phyloP scores from a whole-genome alignment of 495 filamentous ascomycete species.

The Trypethelium eluteriae region DNA sequence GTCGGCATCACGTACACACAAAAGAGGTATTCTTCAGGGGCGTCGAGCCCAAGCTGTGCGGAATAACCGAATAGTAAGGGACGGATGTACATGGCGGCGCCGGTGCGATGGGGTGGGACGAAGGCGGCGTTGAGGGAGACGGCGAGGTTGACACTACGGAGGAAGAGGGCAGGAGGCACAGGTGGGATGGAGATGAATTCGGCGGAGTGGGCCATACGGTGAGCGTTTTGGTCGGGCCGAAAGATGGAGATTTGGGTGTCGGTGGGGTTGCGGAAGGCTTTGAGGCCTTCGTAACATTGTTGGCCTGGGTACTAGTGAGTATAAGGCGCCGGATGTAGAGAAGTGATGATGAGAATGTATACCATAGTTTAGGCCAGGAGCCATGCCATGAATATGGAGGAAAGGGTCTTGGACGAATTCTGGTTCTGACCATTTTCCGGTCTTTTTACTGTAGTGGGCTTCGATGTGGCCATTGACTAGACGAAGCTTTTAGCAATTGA shows the following conservation, averaged over 20 bases:
- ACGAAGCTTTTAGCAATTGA: not conserved
- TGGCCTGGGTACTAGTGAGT: conserved; percentile 20
- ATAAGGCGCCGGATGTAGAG: not conserved
- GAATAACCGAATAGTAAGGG: conserved; percentile 39
- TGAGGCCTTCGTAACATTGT: conserved; percentile 35
- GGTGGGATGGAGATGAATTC: conserved; percentile 37
- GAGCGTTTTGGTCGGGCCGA: conserved; percentile 35
- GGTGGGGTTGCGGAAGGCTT: conserved; percentile 35
- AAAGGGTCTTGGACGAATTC: conserved; percentile 40
- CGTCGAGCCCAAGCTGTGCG: conserved; percentile 32
- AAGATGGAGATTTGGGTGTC: conserved; percentile 38
- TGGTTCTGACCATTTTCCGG: conserved; percentile 37
- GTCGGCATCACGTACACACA: conserved; percentile 39
- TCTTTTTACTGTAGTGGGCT: conserved; percentile 31
- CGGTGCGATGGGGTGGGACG: conserved; percentile 38
- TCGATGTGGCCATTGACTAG: conserved; percentile 45
- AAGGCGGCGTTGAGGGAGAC: conserved; percentile 39
- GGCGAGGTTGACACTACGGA: conserved; percentile 34
- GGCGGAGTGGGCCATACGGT: conserved; percentile 32
- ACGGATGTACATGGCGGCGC: conserved; percentile 41
- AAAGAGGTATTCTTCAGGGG: conserved; percentile 37
- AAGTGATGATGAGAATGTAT: conserved; percentile 10
- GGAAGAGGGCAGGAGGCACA: conserved; percentile 37
- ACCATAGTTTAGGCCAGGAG: conserved; percentile 44
- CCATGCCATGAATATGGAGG: conserved; percentile 40